phyloP scores from a whole-genome alignment of 2,329 filamentous ascomycete species.

The Neopestalotiopsis rosae region DNA sequence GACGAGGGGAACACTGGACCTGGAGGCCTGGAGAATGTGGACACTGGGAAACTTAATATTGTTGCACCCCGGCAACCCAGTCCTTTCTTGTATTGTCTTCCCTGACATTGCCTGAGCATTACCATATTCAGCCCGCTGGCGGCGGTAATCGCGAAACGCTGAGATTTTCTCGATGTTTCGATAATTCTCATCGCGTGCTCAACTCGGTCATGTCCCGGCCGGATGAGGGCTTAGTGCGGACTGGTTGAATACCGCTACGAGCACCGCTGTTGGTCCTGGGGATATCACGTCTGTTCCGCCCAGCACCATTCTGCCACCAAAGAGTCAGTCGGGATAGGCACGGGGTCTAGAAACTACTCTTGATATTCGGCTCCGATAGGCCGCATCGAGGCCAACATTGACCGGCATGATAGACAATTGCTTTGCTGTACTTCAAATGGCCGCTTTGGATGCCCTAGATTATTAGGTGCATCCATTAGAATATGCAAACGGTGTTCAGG shows the following conservation, averaged over 20 bases:
- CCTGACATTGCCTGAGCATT: too few species aligned
- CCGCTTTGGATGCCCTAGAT: not conserved
- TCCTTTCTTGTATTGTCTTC: too few species aligned
- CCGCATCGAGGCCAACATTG: not conserved
- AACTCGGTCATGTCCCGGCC: not conserved
- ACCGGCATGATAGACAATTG: not conserved
- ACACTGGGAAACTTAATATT: too few species aligned
- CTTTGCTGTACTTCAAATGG: not conserved
- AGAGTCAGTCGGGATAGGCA: not conserved
- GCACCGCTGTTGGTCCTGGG: not conserved
- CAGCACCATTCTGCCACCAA: slow-evolving; percentile 2
- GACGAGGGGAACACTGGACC: not conserved
- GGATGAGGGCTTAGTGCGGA: not conserved
- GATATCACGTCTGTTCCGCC: not conserved
- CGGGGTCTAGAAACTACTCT: not conserved
- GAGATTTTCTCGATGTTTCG: not conserved
- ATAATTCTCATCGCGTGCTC: not conserved
- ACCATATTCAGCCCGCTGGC: too few species aligned
- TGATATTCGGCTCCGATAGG: not conserved
- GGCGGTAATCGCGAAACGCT: not conserved
- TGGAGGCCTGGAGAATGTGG: not conserved
- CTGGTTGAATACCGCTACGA: not conserved
- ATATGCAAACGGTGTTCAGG: not conserved
- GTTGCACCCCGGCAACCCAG: too few species aligned
- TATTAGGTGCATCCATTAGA: not conserved